These are phyloP conservation scores for Lentinula detonsa DNA, from an alignment of 768 basidiomycete species.

Conservation along the genomic window DNA sequence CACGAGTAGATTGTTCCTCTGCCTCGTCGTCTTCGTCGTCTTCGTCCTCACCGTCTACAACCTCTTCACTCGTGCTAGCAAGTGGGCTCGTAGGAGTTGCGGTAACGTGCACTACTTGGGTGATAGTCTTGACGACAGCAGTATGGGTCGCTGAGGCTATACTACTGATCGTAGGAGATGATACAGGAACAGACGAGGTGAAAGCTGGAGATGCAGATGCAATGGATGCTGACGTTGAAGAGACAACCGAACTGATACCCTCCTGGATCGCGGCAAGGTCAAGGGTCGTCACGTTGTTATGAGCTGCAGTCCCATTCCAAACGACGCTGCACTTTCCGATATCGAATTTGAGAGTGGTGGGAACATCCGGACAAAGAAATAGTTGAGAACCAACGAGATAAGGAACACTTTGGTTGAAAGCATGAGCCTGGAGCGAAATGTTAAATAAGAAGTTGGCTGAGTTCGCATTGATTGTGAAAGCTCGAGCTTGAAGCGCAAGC, in stretches of 20 bases:
- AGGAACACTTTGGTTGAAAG: conserved; percentile 43
- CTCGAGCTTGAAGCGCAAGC: conserved; percentile 61
- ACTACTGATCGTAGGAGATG: conserved; percentile 4
- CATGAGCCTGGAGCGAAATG: conserved; percentile 45
- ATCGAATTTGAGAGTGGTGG: conserved; percentile 26
- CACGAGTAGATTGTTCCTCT: background rate
- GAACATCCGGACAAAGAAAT: conserved; percentile 52
- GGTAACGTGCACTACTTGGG: background rate
- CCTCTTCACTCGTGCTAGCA: conserved; percentile 8
- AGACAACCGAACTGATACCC: background rate
- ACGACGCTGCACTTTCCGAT: conserved; percentile 42
- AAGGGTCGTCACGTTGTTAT: conserved; percentile 8
- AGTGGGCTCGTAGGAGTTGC: background rate
- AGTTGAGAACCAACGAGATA: conserved; percentile 43
- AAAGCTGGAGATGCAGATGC: background rate
- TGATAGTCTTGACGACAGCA: conserved; percentile 15
- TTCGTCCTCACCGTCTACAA: conserved; percentile 13
- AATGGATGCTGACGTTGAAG: background rate
- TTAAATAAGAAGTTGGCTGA: conserved; percentile 47
- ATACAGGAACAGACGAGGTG: background rate
- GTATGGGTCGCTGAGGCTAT: conserved; percentile 5
- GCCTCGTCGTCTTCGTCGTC: conserved; percentile 4
- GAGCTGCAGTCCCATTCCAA: conserved; percentile 41
- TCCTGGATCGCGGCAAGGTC: background rate
- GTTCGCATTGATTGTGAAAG: conserved; percentile 56